phyloP scores from a whole-genome alignment of 768 basidiomycete genomes.

The Erythrobasidium yunnanense region DNA sequence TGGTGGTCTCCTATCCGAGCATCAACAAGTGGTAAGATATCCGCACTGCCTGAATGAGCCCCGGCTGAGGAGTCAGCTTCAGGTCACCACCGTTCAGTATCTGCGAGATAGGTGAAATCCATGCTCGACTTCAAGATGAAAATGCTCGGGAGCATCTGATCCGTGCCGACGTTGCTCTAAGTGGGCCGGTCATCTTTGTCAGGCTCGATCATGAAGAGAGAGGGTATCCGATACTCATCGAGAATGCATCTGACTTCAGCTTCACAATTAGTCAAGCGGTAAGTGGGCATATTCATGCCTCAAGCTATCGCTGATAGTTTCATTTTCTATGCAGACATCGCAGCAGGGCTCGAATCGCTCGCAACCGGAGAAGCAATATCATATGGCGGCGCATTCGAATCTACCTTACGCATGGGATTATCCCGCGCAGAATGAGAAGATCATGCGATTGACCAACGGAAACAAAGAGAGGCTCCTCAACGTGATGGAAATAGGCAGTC shows the following conservation, averaged over 20 bases:
- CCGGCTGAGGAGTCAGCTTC: neutral
- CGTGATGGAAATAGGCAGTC: constrained; percentile 87
- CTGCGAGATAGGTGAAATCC: constrained; percentile 73
- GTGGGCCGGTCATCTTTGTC: constrained; percentile 83
- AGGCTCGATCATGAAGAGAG: constrained; percentile 56
- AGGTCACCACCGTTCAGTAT: constrained; percentile 91
- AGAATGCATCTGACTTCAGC: constrained; percentile 70
- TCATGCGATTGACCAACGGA: constrained; percentile 56
- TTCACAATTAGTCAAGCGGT: constrained; percentile 68
- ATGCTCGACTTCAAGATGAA: constrained; percentile 54
- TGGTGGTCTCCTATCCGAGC: constrained; percentile 78
- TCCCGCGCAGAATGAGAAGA: constrained; percentile 73
- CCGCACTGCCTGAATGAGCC: constrained; percentile 32
- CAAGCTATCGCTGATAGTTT: neutral
- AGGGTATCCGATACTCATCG: constrained; percentile 78
- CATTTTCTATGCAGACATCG: neutral
- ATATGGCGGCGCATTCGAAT: constrained; percentile 50
- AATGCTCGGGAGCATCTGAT: constrained; percentile 49
- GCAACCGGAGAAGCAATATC: constrained; percentile 45
- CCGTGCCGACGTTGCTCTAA: constrained; percentile 65
- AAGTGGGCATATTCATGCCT: constrained; percentile 29
- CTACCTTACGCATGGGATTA: constrained; percentile 83
- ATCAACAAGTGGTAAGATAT: constrained; percentile 60
- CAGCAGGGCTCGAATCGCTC: constrained; percentile 29
- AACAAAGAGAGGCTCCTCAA: constrained; percentile 60